These are phyloP conservation scores for Juncus effusus DNA, from an alignment of 176 grass and related monocot genomes.

Conservation along the genomic window DNA sequence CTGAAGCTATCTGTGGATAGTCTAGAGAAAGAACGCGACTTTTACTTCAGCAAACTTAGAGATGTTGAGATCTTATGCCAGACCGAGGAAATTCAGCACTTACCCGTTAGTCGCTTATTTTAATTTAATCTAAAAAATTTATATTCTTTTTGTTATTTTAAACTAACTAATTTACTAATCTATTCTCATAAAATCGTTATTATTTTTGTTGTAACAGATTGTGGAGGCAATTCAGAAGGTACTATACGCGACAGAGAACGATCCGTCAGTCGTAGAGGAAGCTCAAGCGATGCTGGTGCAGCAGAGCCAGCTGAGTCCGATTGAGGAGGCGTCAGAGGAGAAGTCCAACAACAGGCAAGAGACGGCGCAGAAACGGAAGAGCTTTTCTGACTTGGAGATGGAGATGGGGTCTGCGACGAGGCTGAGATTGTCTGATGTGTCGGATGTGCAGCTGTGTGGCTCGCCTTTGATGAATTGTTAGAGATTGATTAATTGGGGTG, in stretches of 20 bases:
- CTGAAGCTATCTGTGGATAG: slow-evolving; percentile 85
- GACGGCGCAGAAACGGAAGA: slow-evolving; percentile 58
- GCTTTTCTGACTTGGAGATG: slow-evolving; percentile 49
- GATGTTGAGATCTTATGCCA: slow-evolving; percentile 91
- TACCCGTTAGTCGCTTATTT: slow-evolving; percentile 40
- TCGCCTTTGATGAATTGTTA: slow-evolving; percentile 71
- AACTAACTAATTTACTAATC: no score
- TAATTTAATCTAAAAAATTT: no score
- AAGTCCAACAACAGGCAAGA: slow-evolving; percentile 41
- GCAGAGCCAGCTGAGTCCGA: slow-evolving; percentile 60
- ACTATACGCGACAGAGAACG: slow-evolving; percentile 68
- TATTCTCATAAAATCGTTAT: no score
- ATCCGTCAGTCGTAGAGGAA: slow-evolving; percentile 33
- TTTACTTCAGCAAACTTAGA: slow-evolving; percentile 90
- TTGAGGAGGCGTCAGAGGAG: slow-evolving; percentile 60
- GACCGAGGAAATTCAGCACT: slow-evolving; percentile 54
- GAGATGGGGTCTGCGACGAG: slow-evolving; percentile 52
- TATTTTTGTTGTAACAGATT: slow-evolving; percentile 34
- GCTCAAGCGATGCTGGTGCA: slow-evolving; percentile 55
- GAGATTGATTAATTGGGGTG: not conserved
- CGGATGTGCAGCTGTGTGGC: slow-evolving; percentile 56
- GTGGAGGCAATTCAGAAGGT: slow-evolving; percentile 57
- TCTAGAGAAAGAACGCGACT: slow-evolving; percentile 93
- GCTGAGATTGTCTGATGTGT: slow-evolving; percentile 80
- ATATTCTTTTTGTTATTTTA: no score